Base-by-base conservation (phyloP, 2,329 filamentous ascomycete species). In the Beauveria sp. region DNA sequence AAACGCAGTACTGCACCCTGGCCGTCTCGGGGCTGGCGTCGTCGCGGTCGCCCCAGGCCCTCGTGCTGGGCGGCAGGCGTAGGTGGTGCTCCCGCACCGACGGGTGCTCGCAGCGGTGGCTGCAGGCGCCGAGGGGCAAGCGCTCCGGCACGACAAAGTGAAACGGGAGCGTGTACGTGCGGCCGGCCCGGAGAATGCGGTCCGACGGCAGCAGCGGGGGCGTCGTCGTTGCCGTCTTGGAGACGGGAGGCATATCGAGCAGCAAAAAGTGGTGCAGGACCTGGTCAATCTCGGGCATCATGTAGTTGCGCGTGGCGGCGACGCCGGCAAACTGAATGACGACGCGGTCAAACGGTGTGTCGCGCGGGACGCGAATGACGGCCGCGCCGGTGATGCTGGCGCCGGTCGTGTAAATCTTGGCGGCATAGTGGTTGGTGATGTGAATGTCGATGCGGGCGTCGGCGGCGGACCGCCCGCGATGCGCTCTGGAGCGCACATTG, bases 381-480 rank as follows among this genome's bases (percentile, higher is more conserved):
- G 49, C 40, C 14, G 24, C 40, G 49, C 57, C 57, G 38, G 34
- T 28, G 49, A 60, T 46, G 49, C 24, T 3, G n/a, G 20, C n/a
- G 24, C 49, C 49, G n/a, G 57, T 34, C 16, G 48, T 45, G 49
- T 60, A 60, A 4, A 46, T 24, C 20, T 53, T 52, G 48, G 57
- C 49, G 34, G 57, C 31, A 16, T 60, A 60, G 57, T 60, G 57
- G 57, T 60, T 53, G 57, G 49, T 28, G 49, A 60, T 52, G 57
- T 24, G 26, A 20, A 60, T 48, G 7, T 45, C 38, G 40, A 60
- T 38, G 57, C 49, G 40, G 8, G 49, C 40, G 40, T 34, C 28
- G 31, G 34, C 38, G 38, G 6, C 7, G 16, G 51, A 26, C 12
- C 20, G 16, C 6, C 20, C 51, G 34, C 31, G 14, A 16, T 40